phyloP scores from a whole-genome alignment of 2,329 filamentous ascomycete species.

The Fusarium algeriense region DNA sequence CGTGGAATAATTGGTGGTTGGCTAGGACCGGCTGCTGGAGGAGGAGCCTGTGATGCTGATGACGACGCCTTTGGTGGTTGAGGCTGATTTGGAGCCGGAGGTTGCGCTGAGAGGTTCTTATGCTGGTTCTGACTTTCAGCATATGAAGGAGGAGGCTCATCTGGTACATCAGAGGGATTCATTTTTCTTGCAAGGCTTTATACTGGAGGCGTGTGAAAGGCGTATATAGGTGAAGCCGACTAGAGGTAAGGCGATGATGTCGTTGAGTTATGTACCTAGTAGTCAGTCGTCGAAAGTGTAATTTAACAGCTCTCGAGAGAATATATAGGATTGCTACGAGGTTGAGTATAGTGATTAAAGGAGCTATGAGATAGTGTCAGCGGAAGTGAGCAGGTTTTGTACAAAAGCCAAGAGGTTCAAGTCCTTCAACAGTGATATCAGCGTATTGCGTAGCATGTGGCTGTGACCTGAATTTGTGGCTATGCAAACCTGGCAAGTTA shows the following conservation, averaged over 20 bases:
- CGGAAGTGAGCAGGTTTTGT: constrained; percentile 10
- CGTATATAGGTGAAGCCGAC: not conserved
- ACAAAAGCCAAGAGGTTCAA: constrained; percentile 8
- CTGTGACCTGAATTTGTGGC: constrained; percentile 19
- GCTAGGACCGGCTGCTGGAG: constrained; percentile 3
- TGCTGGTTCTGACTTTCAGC: constrained; percentile 14
- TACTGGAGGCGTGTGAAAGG: not conserved
- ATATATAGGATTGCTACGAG: not conserved
- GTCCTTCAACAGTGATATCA: constrained; percentile 18
- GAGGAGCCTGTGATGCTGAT: not conserved
- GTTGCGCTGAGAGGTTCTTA: not conserved
- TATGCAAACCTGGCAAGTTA: not conserved
- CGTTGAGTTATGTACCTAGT: not conserved
- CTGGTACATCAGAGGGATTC: constrained; percentile 7
- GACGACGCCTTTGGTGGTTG: not conserved
- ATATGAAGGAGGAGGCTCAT: constrained; percentile 31
- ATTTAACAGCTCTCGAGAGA: not conserved
- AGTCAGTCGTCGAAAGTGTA: not conserved
- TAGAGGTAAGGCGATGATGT: not conserved
- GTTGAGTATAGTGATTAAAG: not conserved
- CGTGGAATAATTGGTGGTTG: constrained; percentile 12
- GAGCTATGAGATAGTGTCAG: not conserved
- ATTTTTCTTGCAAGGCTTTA: constrained; percentile 10
- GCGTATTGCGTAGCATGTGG: constrained; percentile 14
- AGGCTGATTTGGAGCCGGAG: not conserved